Percentiles rank a stretch among this genome's conserved stretches.
Evolutionary conservation across 306 rosid genomes (phyloP).

Genomic region (Hippophae rhamnoides): DNA sequence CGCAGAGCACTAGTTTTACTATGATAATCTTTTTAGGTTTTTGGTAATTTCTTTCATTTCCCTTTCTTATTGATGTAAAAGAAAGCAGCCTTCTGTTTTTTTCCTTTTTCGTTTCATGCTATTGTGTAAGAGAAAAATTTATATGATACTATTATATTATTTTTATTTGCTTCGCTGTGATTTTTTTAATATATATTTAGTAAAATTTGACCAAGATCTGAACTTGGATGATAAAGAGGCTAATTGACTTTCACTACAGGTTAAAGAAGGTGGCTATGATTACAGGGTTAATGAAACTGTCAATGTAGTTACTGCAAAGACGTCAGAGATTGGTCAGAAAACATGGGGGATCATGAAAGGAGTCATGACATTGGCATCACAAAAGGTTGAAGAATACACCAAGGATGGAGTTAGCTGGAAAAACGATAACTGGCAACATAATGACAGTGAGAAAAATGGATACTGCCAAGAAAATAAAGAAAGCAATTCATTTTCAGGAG

Average conservation of each 20-base stretch:
- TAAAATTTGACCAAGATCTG: no score
- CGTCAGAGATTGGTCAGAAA: slow-evolving; percentile 88
- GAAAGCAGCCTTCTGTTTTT: no score
- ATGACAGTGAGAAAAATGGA: slow-evolving; percentile 59
- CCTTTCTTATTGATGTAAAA: no score
- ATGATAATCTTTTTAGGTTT: no score
- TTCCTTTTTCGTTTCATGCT: no score
- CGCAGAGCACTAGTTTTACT: no score
- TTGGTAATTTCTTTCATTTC: no score
- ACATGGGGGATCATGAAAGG: slow-evolving; percentile 99
- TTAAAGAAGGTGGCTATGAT: slow-evolving; percentile 93
- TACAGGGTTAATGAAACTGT: slow-evolving; percentile 95
- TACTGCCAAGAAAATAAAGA: slow-evolving; percentile 56
- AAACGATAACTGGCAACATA: slow-evolving; percentile 50
- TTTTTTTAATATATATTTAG: no score
- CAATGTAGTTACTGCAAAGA: slow-evolving; percentile 83
- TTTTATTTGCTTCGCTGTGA: no score
- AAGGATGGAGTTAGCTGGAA: slow-evolving; percentile 55
- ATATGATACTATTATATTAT: no score
- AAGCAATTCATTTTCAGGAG: slow-evolving; percentile 65
- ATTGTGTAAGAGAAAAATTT: no score
- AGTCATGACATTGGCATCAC: slow-evolving; percentile 93
- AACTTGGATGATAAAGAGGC: not conserved
- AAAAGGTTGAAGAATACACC: slow-evolving; percentile 83
- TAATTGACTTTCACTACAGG: slow-evolving; percentile 38